A percentile compares a stretch with the other conserved stretches of the same genome.
phyloP scores from a whole-genome alignment of 495 filamentous ascomycete genomes.

The Penicillium arizonense region DNA sequence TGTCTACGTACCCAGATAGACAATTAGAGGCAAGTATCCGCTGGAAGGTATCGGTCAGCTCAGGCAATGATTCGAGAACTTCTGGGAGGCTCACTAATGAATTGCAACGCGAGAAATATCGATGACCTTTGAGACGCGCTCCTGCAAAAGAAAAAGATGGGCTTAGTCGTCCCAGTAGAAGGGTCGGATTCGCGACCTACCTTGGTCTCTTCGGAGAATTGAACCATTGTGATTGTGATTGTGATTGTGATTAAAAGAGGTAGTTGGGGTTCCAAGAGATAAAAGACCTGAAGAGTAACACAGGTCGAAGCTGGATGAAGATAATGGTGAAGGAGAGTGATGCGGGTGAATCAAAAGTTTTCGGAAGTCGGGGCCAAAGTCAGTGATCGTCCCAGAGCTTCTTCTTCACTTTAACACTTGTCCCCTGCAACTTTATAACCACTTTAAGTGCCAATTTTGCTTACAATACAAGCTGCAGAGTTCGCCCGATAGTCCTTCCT shows the following conservation, averaged over 20 bases:
- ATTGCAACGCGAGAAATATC: conserved; percentile 93
- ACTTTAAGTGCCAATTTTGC: neutral
- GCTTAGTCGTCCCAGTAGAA: conserved; percentile 9
- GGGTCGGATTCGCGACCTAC: conserved; percentile 41
- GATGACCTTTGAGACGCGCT: conserved; percentile 93
- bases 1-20: conserved; percentile 80
- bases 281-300: neutral
- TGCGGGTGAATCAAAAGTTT: conserved; percentile 34
- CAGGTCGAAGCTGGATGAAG: neutral
- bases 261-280: neutral
- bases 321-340: conserved; percentile 4
- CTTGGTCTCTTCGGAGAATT: conserved; percentile 97
- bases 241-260: neutral
- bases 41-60: conserved; percentile 28
- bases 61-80: neutral
- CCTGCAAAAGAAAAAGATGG: conserved; percentile 50
- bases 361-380: conserved; percentile 20
- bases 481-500: too few species aligned
- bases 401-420: conserved; percentile 1
- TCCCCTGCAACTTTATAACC: neutral
- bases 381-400: conserved; percentile 3
- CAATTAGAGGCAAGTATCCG: conserved; percentile 93
- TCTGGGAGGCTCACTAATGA: conserved; percentile 68
- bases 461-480: neutral
- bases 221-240: conserved; percentile 61